Conservation (phyloP, 2,329 filamentous ascomycete genomes). For the Xylaria digitata region DNA sequence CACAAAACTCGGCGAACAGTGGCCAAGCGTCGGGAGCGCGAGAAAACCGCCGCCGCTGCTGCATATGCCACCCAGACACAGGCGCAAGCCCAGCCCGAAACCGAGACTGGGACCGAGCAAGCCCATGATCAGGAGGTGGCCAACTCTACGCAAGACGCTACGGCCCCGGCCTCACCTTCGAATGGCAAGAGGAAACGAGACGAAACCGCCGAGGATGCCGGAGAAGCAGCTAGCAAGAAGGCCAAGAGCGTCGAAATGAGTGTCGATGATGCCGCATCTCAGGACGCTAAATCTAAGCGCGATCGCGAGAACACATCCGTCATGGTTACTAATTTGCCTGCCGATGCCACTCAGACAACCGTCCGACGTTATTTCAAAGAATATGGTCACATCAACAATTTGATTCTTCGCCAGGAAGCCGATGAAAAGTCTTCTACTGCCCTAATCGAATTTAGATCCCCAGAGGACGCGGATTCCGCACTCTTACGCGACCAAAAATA, state of each 20-base stretch:
- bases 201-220: slow-evolving; percentile 60
- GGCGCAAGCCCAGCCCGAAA: slow-evolving; percentile 37
- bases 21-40: slow-evolving; percentile 71
- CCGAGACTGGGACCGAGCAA: slow-evolving; percentile 42
- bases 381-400: slow-evolving; percentile 84
- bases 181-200: slow-evolving; percentile 81
- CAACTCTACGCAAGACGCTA: slow-evolving; percentile 42
- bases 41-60: slow-evolving; percentile 70
- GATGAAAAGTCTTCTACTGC: slow-evolving; percentile 73
- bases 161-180: slow-evolving; percentile 53
- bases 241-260: slow-evolving; percentile 61
- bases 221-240: slow-evolving; percentile 73
- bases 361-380: slow-evolving; percentile 91
- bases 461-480: slow-evolving; percentile 84
- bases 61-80: slow-evolving; percentile 58
- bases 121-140: slow-evolving; percentile 53
- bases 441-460: slow-evolving; percentile 84
- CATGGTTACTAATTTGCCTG: slow-evolving; percentile 81
- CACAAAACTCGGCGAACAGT: slow-evolving; percentile 75
- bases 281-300: slow-evolving; percentile 68
- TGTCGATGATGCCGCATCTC: slow-evolving; percentile 47
- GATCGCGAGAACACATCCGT: slow-evolving; percentile 92
- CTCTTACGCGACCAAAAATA: slow-evolving; percentile 84
- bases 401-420: slow-evolving; percentile 74
- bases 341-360: slow-evolving; percentile 74